Evolutionary conservation across 2,329 filamentous ascomycete species (phyloP).

Genomic region (Cladosporium sp.): DNA sequence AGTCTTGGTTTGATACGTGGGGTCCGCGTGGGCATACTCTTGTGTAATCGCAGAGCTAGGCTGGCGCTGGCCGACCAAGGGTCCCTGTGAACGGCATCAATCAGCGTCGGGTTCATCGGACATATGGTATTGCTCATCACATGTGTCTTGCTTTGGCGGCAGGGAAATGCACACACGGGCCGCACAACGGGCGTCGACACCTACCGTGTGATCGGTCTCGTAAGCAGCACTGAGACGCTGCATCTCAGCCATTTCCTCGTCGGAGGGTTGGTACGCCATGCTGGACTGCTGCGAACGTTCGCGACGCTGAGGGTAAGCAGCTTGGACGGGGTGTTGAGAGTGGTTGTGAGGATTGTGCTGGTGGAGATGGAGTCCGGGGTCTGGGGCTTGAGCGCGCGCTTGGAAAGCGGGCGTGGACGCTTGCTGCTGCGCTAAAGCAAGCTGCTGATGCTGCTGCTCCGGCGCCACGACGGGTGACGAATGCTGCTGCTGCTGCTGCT

Average conservation of each 20-base stretch:
- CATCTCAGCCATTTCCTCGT: constrained; percentile 57
- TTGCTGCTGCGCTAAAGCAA: constrained; percentile 12
- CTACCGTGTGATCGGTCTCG: constrained; percentile 54
- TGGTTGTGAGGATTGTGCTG: constrained; percentile 15
- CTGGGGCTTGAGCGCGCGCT: background rate
- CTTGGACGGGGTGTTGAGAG: constrained; percentile 10
- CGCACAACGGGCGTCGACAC: constrained; percentile 24
- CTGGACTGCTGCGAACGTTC: constrained; percentile 16
- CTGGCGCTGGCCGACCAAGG: constrained; percentile 73
- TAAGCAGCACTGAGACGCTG: constrained; percentile 60
- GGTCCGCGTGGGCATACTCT: constrained; percentile 86
- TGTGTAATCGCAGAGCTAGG: constrained; percentile 72
- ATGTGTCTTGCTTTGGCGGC: background rate
- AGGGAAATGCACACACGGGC: background rate
- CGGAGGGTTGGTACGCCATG: constrained; percentile 37
- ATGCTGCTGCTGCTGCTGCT: constrained; percentile 25
- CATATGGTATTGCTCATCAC: background rate
- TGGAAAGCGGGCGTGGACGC: constrained; percentile 3
- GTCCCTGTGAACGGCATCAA: constrained; percentile 56
- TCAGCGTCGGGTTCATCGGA: constrained; percentile 17
- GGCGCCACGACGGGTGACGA: constrained; percentile 1
- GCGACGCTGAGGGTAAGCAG: constrained; percentile 2
- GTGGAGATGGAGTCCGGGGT: constrained; percentile 15
- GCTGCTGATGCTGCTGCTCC: constrained; percentile 10
- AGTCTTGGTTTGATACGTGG: constrained; percentile 80